Percentiles rank a stretch among this genome's conserved stretches.
Evolutionary conservation across 2,329 filamentous ascomycete species (phyloP).

Genomic region (Emergomyces pasteurianus): DNA sequence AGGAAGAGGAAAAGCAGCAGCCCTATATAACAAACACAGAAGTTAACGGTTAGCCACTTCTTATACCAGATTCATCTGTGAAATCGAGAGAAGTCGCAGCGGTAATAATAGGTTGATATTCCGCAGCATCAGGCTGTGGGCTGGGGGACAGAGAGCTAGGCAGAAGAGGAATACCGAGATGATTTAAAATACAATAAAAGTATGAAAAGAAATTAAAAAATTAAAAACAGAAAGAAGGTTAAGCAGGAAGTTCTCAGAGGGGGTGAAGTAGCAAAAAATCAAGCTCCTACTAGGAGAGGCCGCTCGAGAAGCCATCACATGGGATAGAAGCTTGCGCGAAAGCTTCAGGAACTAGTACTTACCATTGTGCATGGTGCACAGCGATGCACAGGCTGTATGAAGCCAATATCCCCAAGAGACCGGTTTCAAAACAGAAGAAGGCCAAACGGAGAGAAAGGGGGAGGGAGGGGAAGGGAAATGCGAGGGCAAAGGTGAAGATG

Average conservation of each 20-base stretch:
- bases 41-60: background rate
- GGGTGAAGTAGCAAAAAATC: background rate
- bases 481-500: background rate
- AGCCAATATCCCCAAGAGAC: constrained; percentile 6
- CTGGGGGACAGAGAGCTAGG: background rate
- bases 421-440: background rate
- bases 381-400: constrained; percentile 16
- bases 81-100: background rate
- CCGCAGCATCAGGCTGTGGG: background rate
- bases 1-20: constrained; percentile 27
- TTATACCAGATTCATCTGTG: background rate
- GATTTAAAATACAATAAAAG: too few relatives aligned
- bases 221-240: background rate
- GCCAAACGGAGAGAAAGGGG: background rate
- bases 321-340: background rate
- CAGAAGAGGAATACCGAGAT: background rate
- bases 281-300: background rate
- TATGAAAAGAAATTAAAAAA: too few relatives aligned
- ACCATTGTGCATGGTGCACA: constrained; percentile 26
- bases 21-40: constrained; percentile 17
- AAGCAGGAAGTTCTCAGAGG: background rate
- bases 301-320: background rate
- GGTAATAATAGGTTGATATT: background rate
- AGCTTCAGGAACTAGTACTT: constrained; percentile 10
- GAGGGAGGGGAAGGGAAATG: background rate